phyloP scores from a whole-genome alignment of 176 grass and related monocot species.

The Cenchrus purpureus region DNA sequence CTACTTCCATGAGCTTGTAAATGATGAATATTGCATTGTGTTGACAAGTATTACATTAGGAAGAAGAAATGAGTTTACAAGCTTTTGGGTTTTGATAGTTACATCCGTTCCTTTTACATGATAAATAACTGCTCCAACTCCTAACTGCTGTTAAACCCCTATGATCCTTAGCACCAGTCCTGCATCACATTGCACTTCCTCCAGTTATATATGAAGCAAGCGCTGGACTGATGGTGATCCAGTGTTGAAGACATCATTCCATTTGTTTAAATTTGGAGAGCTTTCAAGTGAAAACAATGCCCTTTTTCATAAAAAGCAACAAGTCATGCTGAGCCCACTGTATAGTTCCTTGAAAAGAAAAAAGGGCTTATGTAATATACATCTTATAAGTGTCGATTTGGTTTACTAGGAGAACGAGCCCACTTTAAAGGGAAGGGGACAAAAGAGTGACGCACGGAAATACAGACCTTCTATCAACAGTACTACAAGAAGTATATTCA shows the following conservation, averaged over 20 bases:
- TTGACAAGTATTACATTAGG: not conserved
- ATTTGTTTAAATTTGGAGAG: not conserved
- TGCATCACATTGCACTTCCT: no score
- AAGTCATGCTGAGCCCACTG: not conserved
- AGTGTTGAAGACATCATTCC: no score
- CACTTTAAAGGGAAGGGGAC: conserved; percentile 70
- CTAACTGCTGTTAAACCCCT: no score
- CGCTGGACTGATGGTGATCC: no score
- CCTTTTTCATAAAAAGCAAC: not conserved
- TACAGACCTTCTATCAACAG: conserved; percentile 85
- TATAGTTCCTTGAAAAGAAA: not conserved
- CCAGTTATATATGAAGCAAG: no score
- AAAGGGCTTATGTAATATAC: not conserved
- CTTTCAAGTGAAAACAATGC: not conserved
- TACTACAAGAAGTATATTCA: conserved; percentile 94
- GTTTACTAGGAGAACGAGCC: conserved; percentile 73
- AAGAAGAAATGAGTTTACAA: no score
- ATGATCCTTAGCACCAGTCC: no score
- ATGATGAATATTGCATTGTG: not conserved
- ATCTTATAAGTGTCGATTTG: conserved; percentile 10
- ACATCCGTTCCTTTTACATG: no score
- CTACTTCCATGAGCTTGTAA: conserved; percentile 14
- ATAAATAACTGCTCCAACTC: not conserved
- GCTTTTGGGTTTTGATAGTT: no score
- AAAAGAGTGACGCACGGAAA: conserved; percentile 92